Evolutionary conservation across 2,329 filamentous ascomycete species (phyloP).

Genomic region (Cordyceps fumosorosea): DNA sequence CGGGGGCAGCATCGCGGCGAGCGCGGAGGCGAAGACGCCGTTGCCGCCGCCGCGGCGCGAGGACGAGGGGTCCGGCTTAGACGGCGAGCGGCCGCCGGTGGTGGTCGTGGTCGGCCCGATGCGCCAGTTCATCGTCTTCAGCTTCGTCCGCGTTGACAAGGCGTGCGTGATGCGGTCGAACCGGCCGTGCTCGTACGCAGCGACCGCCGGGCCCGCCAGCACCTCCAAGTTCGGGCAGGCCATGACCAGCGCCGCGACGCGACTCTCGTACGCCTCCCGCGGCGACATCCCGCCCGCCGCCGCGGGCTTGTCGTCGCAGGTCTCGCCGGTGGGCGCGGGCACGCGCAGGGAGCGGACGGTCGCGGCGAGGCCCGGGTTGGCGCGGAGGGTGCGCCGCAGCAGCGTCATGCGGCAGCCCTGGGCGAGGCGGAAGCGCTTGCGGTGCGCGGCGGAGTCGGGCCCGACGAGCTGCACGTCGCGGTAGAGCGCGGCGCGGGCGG

Average conservation of each 20-base stretch:
- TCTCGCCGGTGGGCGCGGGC: no score
- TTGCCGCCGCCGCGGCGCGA: not conserved
- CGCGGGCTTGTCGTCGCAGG: no score
- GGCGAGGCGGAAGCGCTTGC: conserved; percentile 50
- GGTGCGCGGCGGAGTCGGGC: conserved; percentile 46
- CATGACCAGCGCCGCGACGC: conserved; percentile 56
- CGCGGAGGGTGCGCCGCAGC: conserved; percentile 50
- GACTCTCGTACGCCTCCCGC: conserved; percentile 40
- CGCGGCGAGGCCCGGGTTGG: conserved; percentile 24
- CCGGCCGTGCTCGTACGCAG: conserved; percentile 45
- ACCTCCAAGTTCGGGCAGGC: conserved; percentile 58
- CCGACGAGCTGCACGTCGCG: conserved; percentile 53
- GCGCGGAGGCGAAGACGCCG: conserved; percentile 19
- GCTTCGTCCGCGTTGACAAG: conserved; percentile 47
- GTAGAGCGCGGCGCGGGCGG: conserved; percentile 36
- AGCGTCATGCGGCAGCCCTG: conserved; percentile 48
- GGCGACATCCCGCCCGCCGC: no score
- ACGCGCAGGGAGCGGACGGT: no score
- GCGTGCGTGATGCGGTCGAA: conserved; percentile 54
- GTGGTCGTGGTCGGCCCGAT: conserved; percentile 32
- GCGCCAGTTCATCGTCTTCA: conserved; percentile 55
- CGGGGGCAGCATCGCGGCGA: conserved; percentile 24
- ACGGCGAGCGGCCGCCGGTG: not conserved
- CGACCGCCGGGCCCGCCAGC: conserved; percentile 44
- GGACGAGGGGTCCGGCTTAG: conserved; percentile 22